Evolutionary conservation across 31 red algal species (phyloP).

Genomic region (Endocladia muricata): DNA sequence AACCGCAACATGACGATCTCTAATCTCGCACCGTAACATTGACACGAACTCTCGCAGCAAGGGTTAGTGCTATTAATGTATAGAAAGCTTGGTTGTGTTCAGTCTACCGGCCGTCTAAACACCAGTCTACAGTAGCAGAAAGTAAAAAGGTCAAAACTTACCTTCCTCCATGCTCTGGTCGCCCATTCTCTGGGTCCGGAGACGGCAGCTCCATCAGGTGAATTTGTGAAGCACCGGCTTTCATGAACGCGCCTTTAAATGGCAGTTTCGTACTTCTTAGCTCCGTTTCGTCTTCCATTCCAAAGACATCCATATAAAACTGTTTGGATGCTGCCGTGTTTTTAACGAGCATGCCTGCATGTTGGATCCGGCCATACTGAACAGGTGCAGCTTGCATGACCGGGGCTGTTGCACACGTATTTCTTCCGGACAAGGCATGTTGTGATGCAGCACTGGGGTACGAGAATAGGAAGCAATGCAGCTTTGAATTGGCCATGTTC

Average conservation of each 20-base stretch:
- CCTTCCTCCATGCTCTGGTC: constrained; percentile 89
- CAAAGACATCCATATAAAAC: constrained; percentile 88
- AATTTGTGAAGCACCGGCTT: constrained; percentile 83
- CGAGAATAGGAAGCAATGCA: no score
- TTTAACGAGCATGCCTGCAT: constrained; percentile 82
- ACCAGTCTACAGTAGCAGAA: no score
- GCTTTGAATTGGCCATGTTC: no score
- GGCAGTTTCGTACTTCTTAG: constrained; percentile 76
- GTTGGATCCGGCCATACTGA: constrained; percentile 75
- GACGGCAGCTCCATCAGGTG: constrained; percentile 93
- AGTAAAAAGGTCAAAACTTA: constrained; percentile 22
- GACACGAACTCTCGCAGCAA: no score
- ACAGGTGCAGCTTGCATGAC: no score
- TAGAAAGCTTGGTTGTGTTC: no score
- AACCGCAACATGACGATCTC: constrained; percentile 82
- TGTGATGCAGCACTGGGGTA: no score
- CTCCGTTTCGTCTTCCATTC: constrained; percentile 81
- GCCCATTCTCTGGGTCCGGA: constrained; percentile 62
- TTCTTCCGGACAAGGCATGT: no score
- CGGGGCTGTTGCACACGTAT: no score
- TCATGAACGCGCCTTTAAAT: constrained; percentile 89
- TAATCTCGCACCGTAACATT: no score
- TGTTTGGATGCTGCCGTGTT: constrained; percentile 52
- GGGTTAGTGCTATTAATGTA: neutral
- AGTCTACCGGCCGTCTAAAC: no score